Base-by-base conservation (phyloP, 2,329 filamentous ascomycete genomes). In the Neopestalotiopsis sp. region DNA sequence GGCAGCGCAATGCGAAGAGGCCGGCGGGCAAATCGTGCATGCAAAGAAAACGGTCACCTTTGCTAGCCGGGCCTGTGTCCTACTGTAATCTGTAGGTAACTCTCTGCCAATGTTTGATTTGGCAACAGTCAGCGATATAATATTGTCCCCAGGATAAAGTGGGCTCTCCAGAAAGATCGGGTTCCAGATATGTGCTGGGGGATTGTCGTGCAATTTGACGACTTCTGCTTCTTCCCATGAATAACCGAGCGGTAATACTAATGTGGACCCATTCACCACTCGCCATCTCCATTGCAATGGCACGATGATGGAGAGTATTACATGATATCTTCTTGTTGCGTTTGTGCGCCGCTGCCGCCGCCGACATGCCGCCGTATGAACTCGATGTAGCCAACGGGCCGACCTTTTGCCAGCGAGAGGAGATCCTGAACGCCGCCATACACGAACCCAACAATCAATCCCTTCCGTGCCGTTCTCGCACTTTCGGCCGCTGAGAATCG, bases 391-490 rank as follows among this genome's bases (percentile, higher is more conserved):
- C 89, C 89, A 42, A 95, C 88, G 67, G 86, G 88, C 75, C 92
- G 90, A 67, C 94, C 94, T 78, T 89, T 91, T 66, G 89, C 82
- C 70, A 91, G 84, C 66, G 90, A 89, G 42, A 96, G 79, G 12
- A 86, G 82, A 81, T 98, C 95, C 81, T 98, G 95, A 69, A 92
- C 79, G 49, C 95, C 83, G 30, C 95, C 95, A 81, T 94, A 98
- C 7, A 84, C 88, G 45, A 97, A 77, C 24, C 95, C 95, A 72
- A 94, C 90, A 73, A 92, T 84, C 61, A 98, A 83, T 1, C 94
- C 95, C 74, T 92, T 89, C 77, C 90, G 93, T 65, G 94, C 94
- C 58, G 94, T 96, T 71, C 92, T 88, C 20, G 91, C 92, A 56
- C 91, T 90, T 65, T 92, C 92, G 69, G 91, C 90, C 38, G 95